Base-by-base conservation (phyloP, 768 basidiomycete genomes). In the Podaxis rugospora region DNA sequence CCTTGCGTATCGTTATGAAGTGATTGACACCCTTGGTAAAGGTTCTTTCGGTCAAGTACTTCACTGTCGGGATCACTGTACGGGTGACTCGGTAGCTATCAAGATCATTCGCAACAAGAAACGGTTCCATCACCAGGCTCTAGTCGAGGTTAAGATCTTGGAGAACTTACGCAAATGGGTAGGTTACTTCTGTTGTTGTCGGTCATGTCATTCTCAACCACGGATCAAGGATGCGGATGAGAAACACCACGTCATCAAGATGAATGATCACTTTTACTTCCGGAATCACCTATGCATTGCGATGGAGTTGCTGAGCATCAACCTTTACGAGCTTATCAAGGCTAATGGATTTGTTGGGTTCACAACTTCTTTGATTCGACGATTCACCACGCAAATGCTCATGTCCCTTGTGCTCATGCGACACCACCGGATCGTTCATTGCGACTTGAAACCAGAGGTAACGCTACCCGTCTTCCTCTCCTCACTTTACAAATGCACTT, bases 51-150 rank as follows among this genome's bases (percentile, higher is more conserved):
- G 97, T 16, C 97, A 98, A 71, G 97, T 99, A 13, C 74, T 98
- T 18, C 89, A 92, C 70, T 98, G 96, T 73, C 88, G 96, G 44
- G 97, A 98, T 74, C 93, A 98, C 70, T 87, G 86, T 68, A 94
- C 95, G 11, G 97, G 97, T 9, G 85, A 92, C 67, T 95, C 93
- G n/a, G 93, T 98, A 9, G 97, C 97, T 16, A 88, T 99, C 77
- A 99, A 99, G 81, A 98, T 99, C 64, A 98, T 99, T 67, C 87
- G 97, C 42, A 98, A 98, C 79, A 98, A 98, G 81, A 98, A 98
- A 75, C 83, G 97, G 51, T 98, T 98, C 79, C 95, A 98, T 72
- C 93, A 96, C 68, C 97, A 98, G 72, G 97, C 96, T 0, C 73
- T 98, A 47, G 95, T 98, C n/a, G 97, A 98, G 76, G 96, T 98